A percentile compares a stretch with the other conserved stretches of the same genome.
Evolutionary conservation across 495 filamentous ascomycete species (phyloP).

Genomic region (Opeltia flavorubescens): DNA sequence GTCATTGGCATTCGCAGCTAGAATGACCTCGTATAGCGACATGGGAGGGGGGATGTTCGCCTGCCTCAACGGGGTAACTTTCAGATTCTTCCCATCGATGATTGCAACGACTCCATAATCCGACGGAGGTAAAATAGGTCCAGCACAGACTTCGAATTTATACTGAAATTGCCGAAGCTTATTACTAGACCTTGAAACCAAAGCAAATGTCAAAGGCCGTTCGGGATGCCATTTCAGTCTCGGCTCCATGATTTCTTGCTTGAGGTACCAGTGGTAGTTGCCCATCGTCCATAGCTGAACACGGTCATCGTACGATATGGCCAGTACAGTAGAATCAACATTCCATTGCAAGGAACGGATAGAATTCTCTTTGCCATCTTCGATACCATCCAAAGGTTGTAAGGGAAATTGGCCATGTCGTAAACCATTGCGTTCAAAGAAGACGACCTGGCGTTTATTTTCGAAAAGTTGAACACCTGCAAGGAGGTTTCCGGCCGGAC

Average conservation of each 20-base stretch:
- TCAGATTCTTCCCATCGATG: constrained; percentile 74
- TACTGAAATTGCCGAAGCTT: constrained; percentile 19
- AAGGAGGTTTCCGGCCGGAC: constrained; percentile 78
- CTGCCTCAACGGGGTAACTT: constrained; percentile 70
- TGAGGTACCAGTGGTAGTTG: constrained; percentile 98
- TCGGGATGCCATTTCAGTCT: constrained; percentile 70
- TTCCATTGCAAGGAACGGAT: constrained; percentile 68
- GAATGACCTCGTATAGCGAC: constrained; percentile 59
- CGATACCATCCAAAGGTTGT: constrained; percentile 44
- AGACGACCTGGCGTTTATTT: constrained; percentile 66
- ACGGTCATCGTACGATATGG: constrained; percentile 57
- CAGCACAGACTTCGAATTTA: constrained; percentile 24
- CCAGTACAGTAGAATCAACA: constrained; percentile 76
- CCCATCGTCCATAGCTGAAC: constrained; percentile 93
- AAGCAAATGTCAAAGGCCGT: constrained; percentile 51
- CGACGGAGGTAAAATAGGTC: constrained; percentile 53
- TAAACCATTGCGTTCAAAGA: constrained; percentile 93
- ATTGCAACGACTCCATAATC: constrained; percentile 75
- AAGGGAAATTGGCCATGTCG: constrained; percentile 85
- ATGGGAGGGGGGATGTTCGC: constrained; percentile 88
- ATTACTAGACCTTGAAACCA: constrained; percentile 20
- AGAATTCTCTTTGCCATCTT: constrained; percentile 36
- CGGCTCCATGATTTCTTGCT: constrained; percentile 61
- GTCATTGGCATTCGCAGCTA: constrained; percentile 53
- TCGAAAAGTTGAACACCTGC: constrained; percentile 62